Base-by-base conservation (phyloP, 2,329 filamentous ascomycete species). In the Neonectria hederae region DNA sequence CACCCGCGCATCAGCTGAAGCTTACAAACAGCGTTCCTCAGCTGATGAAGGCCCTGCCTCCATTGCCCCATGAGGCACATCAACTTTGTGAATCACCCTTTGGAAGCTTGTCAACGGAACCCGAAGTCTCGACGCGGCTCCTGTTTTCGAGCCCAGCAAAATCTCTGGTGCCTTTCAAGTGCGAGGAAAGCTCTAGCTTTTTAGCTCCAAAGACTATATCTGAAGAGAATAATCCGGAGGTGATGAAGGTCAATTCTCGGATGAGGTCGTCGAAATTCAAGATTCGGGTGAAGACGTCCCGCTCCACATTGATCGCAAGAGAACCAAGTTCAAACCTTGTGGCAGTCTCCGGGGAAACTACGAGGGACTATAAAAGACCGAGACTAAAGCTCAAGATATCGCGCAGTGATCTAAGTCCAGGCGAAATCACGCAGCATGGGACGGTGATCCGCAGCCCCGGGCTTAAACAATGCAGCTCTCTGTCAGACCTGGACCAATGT, bases 31-130 rank as follows among this genome's bases (percentile, higher is more conserved):
- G 82, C 65, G 83, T 84, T 55, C 82, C 84, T 7, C 80, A 81
- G 43, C 74, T 86, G 14, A 86, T 86, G 83, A 86, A 87, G 70
- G 80, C 82, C 22, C 68, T 86, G 45, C 84, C 84, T 14, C 77
- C 81, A 14, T 67, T 86, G 8, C 83, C 84, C 4, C 73, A 72
- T 5, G 75, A 77, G 35, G 62, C 62, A 11, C 48, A 60, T 11
- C 8, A 49, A 17, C 48, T 35, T 7, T 38, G 13, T 8, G 63
- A 67, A 59, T 46, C 40, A 46, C 52, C 17, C 19, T 40, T 21
- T 45, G 51, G 22, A 32, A 42, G 49, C 24, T 35, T 62, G 1
- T 60, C 56, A 11, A 59, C 46, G 5, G 60, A 67, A 28, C 22
- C 38, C 4, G 59, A 66, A 42, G 26, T 58, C 40, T 57, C 67